These are phyloP conservation scores for Schizopora paradoxa DNA, from an alignment of 1,284 basidiomycete species.

Conservation along the genomic window DNA sequence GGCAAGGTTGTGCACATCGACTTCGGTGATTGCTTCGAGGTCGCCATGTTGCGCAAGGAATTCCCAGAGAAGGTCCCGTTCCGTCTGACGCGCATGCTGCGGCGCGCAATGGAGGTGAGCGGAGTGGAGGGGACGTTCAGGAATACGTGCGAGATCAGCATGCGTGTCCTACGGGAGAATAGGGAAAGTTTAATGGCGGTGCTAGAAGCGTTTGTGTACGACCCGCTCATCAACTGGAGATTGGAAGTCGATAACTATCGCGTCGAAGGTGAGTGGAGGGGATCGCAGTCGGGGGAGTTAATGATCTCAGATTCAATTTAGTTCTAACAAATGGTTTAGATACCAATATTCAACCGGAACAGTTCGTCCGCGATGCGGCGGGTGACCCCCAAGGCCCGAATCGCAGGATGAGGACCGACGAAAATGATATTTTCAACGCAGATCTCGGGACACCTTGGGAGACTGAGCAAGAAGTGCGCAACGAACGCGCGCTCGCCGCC, in stretches of 20 bases:
- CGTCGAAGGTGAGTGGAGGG: constrained; percentile 47
- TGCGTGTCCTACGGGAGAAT: constrained; percentile 94
- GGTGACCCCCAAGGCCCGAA: constrained; percentile 71
- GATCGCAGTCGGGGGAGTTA: no score
- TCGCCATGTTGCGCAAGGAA: constrained; percentile 95
- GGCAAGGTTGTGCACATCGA: constrained; percentile 98
- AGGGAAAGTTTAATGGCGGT: constrained; percentile 98
- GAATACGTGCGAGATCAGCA: constrained; percentile 94
- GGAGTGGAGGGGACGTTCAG: constrained; percentile 98
- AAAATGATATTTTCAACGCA: constrained; percentile 81
- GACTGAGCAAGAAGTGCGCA: constrained; percentile 79
- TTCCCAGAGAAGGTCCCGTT: constrained; percentile 99
- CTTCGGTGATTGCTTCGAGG: constrained; percentile 94
- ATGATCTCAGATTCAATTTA: no score
- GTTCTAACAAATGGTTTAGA: no score
- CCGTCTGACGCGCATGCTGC: constrained; percentile 96
- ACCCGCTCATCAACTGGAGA: constrained; percentile 86
- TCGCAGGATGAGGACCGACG: constrained; percentile 72
- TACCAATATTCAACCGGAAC: constrained; percentile 45
- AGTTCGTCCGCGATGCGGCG: constrained; percentile 57
- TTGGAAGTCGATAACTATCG: constrained; percentile 58
- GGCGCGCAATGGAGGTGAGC: constrained; percentile 99
- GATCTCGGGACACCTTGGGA: constrained; percentile 46
- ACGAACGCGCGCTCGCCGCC: constrained; percentile 84
- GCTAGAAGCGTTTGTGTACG: constrained; percentile 91